Base-by-base conservation (phyloP, 2,329 filamentous ascomycete species). In the Colletotrichum scovillei region DNA sequence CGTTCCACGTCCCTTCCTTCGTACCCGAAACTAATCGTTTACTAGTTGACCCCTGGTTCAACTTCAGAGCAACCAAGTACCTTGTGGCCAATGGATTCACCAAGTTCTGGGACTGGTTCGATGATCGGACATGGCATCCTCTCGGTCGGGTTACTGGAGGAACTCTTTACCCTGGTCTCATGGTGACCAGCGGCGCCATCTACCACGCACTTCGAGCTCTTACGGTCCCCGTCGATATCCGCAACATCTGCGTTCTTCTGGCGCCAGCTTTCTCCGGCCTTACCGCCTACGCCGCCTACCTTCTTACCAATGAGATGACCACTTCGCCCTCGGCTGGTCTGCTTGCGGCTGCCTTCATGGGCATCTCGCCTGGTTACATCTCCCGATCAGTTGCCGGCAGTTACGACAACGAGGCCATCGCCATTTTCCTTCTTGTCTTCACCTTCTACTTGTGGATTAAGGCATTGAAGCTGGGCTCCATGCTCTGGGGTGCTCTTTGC, bases 401-500 rank as follows among this genome's bases (percentile, higher is more conserved):
- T 84, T 99, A 99, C 86, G 97, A 99, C 84, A 98, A 99, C 87
- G 97, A 99, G 87, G 97, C 97, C 77, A 99, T 99, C 86, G 95
- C 97, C 80, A 99, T 99, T 82, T 99, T 99, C 88, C 88, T 99
- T 78, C 90, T 99, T 38, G 97, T 99, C 76, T 98, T 98, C 84
- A 99, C 97, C 82, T 99, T 99, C 86, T 99, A 92, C 86, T 91
- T 99, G 66, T 99, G 97, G 97, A 98, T 99, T 86, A 98, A 98
- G 89, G 95, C 97, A 24, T 89, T 99, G 78, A 99, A 99, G 88
- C 90, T 95, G 72, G 97, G 97, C 30, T 98, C 97, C 63, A 95
- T 97, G 82, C 94, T 98, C 84, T 99, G 96, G 96, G 96, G 95
- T 78, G 95, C 94, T 49, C 88, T 98, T 75, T 97, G 95, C 78